These are phyloP conservation scores for Alternaria incomplexa DNA, from an alignment of 2,329 filamentous ascomycete species.

Conservation along the genomic window DNA sequence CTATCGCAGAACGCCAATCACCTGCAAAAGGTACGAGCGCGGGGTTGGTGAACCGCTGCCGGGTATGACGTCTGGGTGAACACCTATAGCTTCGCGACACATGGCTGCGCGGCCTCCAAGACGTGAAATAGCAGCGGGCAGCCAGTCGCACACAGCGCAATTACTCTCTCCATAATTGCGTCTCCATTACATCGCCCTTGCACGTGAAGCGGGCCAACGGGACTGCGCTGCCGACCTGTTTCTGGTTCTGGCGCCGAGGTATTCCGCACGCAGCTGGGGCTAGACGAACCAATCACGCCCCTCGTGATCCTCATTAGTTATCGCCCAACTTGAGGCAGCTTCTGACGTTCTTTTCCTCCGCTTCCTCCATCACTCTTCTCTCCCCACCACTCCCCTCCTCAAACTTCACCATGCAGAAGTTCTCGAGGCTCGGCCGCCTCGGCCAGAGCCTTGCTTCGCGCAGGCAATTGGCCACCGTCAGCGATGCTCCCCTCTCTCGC, in stretches of 20 bases:
- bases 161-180: constrained; percentile 11
- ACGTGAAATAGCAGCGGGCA: background rate
- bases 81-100: background rate
- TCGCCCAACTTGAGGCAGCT: constrained; percentile 40
- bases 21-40: constrained; percentile 5
- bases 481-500: constrained; percentile 84
- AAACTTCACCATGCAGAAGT: constrained; percentile 68
- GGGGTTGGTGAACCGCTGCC: constrained; percentile 7
- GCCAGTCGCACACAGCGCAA: constrained; percentile 1
- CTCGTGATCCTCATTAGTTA: constrained; percentile 43
- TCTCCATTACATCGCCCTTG: constrained; percentile 19
- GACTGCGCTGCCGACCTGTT: constrained; percentile 31
- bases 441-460: constrained; percentile 70
- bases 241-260: constrained; percentile 34
- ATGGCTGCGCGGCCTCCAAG: background rate
- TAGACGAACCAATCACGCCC: constrained; percentile 40
- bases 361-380: constrained; percentile 39
- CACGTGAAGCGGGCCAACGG: constrained; percentile 45
- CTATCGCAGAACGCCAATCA: constrained; percentile 6
- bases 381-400: constrained; percentile 46
- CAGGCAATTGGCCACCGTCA: constrained; percentile 78
- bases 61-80: constrained; percentile 15
- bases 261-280: constrained; percentile 33
- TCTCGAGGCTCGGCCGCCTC: constrained; percentile 72
- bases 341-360: constrained; percentile 46